These are phyloP conservation scores for Vaccinium macrocarpon DNA, from an alignment of 148 eudicot genomes.

Conservation along the genomic window DNA sequence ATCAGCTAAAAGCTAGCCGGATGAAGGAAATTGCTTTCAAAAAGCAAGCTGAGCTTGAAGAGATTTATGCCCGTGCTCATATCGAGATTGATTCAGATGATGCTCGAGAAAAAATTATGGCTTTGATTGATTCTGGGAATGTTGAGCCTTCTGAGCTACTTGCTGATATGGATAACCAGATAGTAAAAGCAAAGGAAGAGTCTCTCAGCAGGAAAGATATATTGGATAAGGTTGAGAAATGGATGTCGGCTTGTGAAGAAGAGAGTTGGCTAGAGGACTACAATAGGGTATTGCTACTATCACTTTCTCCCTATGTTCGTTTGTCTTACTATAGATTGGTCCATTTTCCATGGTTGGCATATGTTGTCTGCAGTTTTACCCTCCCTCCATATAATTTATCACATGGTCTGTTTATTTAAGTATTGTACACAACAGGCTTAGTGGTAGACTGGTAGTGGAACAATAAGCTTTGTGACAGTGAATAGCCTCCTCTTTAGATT, in stretches of 20 bases:
- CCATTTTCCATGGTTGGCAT: not conserved
- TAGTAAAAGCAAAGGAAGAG: constrained; percentile 88
- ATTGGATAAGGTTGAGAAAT: constrained; percentile 95
- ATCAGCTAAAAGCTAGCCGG: constrained; percentile 85
- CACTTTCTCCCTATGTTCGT: not conserved
- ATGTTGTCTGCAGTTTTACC: not conserved
- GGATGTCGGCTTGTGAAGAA: constrained; percentile 99
- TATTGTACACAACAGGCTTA: not conserved
- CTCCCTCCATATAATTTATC: not conserved
- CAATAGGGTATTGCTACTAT: constrained; percentile 55
- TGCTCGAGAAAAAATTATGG: constrained; percentile 78
- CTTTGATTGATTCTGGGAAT: constrained; percentile 81
- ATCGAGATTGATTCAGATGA: constrained; percentile 88
- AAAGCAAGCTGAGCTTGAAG: constrained; percentile 92
- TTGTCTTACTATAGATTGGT: not conserved
- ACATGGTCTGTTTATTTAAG: not conserved
- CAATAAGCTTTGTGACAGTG: not conserved
- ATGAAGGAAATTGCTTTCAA: constrained; percentile 99
- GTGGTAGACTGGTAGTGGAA: not conserved
- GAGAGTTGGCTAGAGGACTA: constrained; percentile 99
- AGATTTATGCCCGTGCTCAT: constrained; percentile 88
- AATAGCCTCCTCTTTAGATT: not conserved
- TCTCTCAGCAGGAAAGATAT: constrained; percentile 90
- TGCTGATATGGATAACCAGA: constrained; percentile 97
- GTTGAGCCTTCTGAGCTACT: constrained; percentile 91